Conservation (phyloP, 2,329 filamentous ascomycete species). For the Calonectria leucothoes region DNA sequence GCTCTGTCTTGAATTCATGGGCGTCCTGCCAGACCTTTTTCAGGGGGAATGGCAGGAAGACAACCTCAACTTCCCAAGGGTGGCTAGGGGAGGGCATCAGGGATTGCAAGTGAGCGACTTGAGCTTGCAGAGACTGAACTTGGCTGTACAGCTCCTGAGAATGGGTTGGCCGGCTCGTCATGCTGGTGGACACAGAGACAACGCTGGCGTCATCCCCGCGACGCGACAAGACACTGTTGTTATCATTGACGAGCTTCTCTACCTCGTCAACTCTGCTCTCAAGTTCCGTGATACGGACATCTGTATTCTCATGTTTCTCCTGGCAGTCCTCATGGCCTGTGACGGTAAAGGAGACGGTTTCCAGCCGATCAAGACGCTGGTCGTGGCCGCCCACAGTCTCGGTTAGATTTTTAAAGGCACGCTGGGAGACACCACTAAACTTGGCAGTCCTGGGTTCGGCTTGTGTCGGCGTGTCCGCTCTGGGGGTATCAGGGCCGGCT, state of each 20-base stretch:
- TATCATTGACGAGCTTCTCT: slow-evolving; percentile 64
- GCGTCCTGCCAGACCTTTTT: slow-evolving; percentile 66
- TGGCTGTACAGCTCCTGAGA: slow-evolving; percentile 62
- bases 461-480: slow-evolving; percentile 40
- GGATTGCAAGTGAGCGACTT: slow-evolving; percentile 68
- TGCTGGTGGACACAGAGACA: slow-evolving; percentile 58
- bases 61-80: slow-evolving; percentile 81
- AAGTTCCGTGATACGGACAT: slow-evolving; percentile 76
- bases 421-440: slow-evolving; percentile 43
- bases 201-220: slow-evolving; percentile 59
- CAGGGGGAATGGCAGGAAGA: slow-evolving; percentile 77
- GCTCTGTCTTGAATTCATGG: slow-evolving; percentile 58
- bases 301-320: slow-evolving; percentile 74
- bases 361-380: slow-evolving; percentile 74
- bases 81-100: slow-evolving; percentile 69
- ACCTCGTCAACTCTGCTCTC: slow-evolving; percentile 73
- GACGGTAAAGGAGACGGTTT: slow-evolving; percentile 76
- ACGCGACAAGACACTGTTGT: slow-evolving; percentile 53
- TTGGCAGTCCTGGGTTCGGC: slow-evolving; percentile 39
- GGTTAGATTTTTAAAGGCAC: slow-evolving; percentile 58
- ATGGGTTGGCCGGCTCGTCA: slow-evolving; percentile 51
- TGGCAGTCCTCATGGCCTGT: slow-evolving; percentile 76
- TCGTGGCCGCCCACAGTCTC: slow-evolving; percentile 71
- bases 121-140: slow-evolving; percentile 61
- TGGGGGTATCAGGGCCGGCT: slow-evolving; percentile 30